Percentiles rank a stretch among this genome's conserved stretches.
Evolutionary conservation across 2,329 filamentous ascomycete species (phyloP).

Genomic region (Pyricularia grisea): DNA sequence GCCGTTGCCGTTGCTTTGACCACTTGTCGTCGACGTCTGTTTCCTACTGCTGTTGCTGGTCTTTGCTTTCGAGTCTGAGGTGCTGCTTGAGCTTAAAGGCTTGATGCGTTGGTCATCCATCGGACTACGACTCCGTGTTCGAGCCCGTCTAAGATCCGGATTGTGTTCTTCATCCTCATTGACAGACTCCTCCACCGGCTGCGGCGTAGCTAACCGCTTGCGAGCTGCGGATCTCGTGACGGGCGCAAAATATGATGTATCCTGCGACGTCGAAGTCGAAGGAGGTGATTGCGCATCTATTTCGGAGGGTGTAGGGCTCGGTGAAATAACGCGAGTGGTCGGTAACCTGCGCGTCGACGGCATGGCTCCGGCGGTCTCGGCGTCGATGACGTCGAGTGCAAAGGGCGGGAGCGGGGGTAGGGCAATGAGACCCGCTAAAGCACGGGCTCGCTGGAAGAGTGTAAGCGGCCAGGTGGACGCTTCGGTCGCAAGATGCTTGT

Average conservation of each 20-base stretch:
- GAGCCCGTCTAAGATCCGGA: slow-evolving; percentile 49
- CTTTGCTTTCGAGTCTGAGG: neutral
- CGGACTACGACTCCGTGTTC: slow-evolving; percentile 64
- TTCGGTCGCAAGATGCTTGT: slow-evolving; percentile 12
- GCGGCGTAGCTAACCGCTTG: slow-evolving; percentile 46
- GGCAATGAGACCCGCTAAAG: slow-evolving; percentile 46
- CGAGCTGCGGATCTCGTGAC: slow-evolving; percentile 66
- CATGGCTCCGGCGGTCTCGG: slow-evolving; percentile 30
- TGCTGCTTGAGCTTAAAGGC: neutral
- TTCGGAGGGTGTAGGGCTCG: slow-evolving; percentile 67
- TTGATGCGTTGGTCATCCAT: slow-evolving; percentile 29
- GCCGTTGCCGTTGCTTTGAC: slow-evolving; percentile 12
- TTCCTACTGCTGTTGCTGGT: neutral
- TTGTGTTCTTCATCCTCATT: slow-evolving; percentile 38
- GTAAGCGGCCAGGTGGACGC: slow-evolving; percentile 15
- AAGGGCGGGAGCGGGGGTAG: slow-evolving; percentile 52
- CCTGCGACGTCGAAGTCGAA: slow-evolving; percentile 30
- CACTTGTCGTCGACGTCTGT: slow-evolving; percentile 15
- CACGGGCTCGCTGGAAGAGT: slow-evolving; percentile 36
- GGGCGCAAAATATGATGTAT: slow-evolving; percentile 56
- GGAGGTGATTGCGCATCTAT: slow-evolving; percentile 24
- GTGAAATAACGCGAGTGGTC: slow-evolving; percentile 82
- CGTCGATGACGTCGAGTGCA: slow-evolving; percentile 22
- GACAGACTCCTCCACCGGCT: slow-evolving; percentile 49
- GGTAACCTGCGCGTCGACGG: slow-evolving; percentile 52